Conservation (phyloP, 2,329 filamentous ascomycete species). For the Coleophoma crateriformis region DNA sequence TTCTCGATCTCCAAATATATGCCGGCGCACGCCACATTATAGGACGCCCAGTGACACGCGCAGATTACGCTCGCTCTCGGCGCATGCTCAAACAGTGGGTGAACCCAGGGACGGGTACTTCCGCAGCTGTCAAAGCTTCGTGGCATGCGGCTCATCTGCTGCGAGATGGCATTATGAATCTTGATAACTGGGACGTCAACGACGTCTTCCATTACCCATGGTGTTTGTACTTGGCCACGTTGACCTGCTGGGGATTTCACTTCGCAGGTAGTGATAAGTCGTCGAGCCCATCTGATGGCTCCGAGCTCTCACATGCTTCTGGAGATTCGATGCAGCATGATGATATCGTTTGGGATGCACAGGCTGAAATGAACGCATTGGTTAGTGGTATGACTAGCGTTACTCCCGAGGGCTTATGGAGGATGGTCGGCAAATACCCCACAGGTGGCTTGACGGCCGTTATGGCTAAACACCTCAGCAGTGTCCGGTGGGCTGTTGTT, state of each 20-base stretch:
- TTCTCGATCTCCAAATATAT: conserved; percentile 57
- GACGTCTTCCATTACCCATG: conserved; percentile 56
- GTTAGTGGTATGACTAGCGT: conserved; percentile 30
- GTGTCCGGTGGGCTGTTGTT: conserved; percentile 56
- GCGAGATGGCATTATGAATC: conserved; percentile 39
- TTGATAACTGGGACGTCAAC: conserved; percentile 45
- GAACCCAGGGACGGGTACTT: conserved; percentile 14
- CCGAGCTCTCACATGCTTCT: background rate
- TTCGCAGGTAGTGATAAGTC: conserved; percentile 27
- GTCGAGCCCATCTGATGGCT: background rate
- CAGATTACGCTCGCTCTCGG: conserved; percentile 45
- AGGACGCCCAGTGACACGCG: conserved; percentile 43
- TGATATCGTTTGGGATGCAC: conserved; percentile 44
- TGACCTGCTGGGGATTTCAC: conserved; percentile 54
- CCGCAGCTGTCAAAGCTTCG: conserved; percentile 35
- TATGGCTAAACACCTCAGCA: conserved; percentile 49
- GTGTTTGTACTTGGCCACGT: conserved; percentile 53
- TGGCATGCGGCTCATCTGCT: conserved; percentile 50
- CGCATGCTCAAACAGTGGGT: conserved; percentile 46
- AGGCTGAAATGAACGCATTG: conserved; percentile 40
- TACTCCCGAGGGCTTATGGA: conserved; percentile 27
- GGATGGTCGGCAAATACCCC: conserved; percentile 36
- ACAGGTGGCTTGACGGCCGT: conserved; percentile 47
- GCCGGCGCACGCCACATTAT: conserved; percentile 55
- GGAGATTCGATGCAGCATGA: conserved; percentile 22